A percentile compares a stretch with the other conserved stretches of the same genome.
These are phyloP conservation scores for Cicer pinnatifidum DNA, from an alignment of 306 rosid species.

Conservation along the genomic window DNA sequence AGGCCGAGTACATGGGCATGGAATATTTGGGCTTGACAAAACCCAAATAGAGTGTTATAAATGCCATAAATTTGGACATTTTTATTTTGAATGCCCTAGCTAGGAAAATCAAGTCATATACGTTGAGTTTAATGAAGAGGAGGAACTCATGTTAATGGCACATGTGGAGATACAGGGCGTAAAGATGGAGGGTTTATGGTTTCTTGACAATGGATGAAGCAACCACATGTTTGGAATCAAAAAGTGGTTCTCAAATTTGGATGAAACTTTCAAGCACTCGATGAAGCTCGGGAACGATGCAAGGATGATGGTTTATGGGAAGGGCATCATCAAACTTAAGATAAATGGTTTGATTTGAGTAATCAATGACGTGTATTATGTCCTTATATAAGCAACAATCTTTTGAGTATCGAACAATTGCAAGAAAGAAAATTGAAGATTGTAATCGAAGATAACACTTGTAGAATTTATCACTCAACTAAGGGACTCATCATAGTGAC, in stretches of 20 bases:
- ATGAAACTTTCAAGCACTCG: not conserved
- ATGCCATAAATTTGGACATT: no score
- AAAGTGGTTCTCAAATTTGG: not conserved
- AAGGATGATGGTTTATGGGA: not conserved
- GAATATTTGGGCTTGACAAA: not conserved
- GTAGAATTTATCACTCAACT: not conserved
- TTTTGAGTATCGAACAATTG: no score
- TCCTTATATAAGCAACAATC: no score
- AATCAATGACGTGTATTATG: no score
- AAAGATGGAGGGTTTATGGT: not conserved
- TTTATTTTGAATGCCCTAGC: no score
- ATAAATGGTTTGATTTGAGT: not conserved
- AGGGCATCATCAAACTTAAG: not conserved
- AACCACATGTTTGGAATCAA: not conserved
- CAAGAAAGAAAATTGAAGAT: not conserved
- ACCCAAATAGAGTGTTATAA: no score
- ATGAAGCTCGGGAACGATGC: constrained; percentile 5
- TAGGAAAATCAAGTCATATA: no score
- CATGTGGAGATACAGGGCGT: not conserved
- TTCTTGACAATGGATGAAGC: not conserved
- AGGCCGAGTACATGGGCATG: not conserved
- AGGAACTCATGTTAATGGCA: not conserved
- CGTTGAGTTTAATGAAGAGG: not conserved
- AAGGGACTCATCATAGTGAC: not conserved
- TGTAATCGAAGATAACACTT: not conserved